Base-by-base conservation (phyloP, 768 basidiomycete species). In the Pisolithus orientalis region DNA sequence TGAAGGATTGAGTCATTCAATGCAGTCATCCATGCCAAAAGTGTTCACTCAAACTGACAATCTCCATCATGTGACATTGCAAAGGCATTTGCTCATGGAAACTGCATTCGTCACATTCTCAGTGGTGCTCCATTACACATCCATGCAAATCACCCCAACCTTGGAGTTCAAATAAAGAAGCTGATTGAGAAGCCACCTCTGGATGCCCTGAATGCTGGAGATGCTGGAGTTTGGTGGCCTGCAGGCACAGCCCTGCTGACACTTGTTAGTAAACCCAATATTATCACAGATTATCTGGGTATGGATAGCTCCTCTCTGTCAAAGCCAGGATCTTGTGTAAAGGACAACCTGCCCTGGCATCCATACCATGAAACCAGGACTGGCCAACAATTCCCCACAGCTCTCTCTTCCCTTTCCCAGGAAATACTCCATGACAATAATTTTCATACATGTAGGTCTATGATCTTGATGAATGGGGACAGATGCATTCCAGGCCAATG, bases 1-100 rank as follows among this genome's bases (percentile, higher is more conserved):
- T 0, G 74, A 77, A 49, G 51, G 49, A 0, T 77, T 53, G 72
- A 78, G 57, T 72, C 71, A 6, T 78, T 69, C 60, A 70, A 70
- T 57, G 62, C 65, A 1, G 59, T 74, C 14, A 68, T 75, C 28
- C 61, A 67, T 3, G 55, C 56, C 0, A 53, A 60, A 32, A 67
- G 67, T 50, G 53, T 74, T 9, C 64, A 72, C 47, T 65, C 62
- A 8, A 75, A 75, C 52, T 57, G 63, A 5, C 65, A 66, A 21
- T 65, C 72, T 0, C 71, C 69, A 0, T 68, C 66, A 13, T 59
- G 60, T 0, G 71, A 70, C 46, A 71, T 70, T 49, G 64, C 59
- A 40, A 40, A 7, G 7, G 39, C 39, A 14, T 40, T 68, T 52
- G 67, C 62, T 2, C 60, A 63, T 45, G 59, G 55, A 2, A 63